A percentile compares a stretch with the other conserved stretches of the same genome.
These are phyloP conservation scores for Cladophialophora yegresii DNA, from an alignment of 2,329 filamentous ascomycete species.

Conservation along the genomic window DNA sequence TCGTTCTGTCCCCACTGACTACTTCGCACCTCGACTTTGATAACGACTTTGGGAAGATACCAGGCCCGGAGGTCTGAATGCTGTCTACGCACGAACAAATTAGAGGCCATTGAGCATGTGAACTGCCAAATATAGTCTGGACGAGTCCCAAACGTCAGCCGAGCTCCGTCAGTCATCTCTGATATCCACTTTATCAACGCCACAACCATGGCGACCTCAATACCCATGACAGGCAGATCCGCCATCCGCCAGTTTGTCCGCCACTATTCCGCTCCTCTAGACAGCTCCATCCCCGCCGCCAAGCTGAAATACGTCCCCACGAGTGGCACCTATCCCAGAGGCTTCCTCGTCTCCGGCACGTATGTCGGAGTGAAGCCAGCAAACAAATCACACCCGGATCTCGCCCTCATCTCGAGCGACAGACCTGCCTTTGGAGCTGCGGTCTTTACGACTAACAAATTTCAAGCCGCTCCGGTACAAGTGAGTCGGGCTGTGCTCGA, in stretches of 20 bases:
- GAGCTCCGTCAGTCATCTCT: not conserved
- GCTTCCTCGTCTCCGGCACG: constrained; percentile 82
- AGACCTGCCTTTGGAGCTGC: constrained; percentile 82
- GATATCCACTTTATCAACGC: not conserved
- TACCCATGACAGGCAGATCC: constrained; percentile 19
- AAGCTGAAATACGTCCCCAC: constrained; percentile 91
- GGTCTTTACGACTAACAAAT: constrained; percentile 97
- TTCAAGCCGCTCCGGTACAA: constrained; percentile 92
- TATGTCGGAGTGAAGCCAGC: constrained; percentile 91
- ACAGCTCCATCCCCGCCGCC: constrained; percentile 65
- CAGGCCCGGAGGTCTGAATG: not conserved
- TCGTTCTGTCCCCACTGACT: not conserved
- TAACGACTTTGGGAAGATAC: not conserved
- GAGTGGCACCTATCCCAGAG: constrained; percentile 82
- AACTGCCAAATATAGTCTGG: not conserved
- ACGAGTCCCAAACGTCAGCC: not conserved
- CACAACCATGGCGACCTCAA: constrained; percentile 16
- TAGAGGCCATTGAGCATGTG: not conserved
- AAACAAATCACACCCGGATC: constrained; percentile 87
- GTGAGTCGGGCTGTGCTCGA: constrained; percentile 74
- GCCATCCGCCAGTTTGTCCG: constrained; percentile 28
- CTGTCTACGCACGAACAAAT: not conserved
- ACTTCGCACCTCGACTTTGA: not conserved
- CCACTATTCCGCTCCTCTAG: constrained; percentile 49
- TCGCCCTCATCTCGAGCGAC: constrained; percentile 85